Conservation (phyloP, 768 basidiomycete species). For the Gloeostereum incarnatum region DNA sequence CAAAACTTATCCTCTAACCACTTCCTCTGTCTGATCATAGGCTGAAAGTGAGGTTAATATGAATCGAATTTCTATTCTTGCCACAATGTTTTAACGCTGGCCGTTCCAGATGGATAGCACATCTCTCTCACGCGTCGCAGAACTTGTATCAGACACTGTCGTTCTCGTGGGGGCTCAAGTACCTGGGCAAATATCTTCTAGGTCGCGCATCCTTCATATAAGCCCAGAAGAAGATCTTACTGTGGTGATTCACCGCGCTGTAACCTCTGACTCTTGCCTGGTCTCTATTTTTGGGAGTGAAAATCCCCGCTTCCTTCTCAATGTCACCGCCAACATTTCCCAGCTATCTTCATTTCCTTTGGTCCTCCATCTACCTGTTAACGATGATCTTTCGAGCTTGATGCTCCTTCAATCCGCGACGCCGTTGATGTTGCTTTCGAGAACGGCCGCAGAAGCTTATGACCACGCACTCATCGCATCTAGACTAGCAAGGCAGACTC, state of each 20-base stretch:
- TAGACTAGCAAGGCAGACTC: constrained; percentile 59
- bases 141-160: constrained; percentile 60
- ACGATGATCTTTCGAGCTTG: constrained; percentile 62
- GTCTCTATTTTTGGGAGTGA: constrained; percentile 50
- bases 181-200: constrained; percentile 25
- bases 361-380: constrained; percentile 62
- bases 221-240: constrained; percentile 54
- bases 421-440: constrained; percentile 79
- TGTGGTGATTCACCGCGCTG: constrained; percentile 42
- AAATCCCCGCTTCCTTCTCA: constrained; percentile 40
- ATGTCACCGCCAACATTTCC: constrained; percentile 55
- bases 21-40: too few relatives aligned
- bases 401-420: constrained; percentile 72
- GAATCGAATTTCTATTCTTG: too few relatives aligned
- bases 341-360: constrained; percentile 58
- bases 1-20: too few relatives aligned
- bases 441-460: constrained; percentile 71
- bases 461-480: constrained; percentile 86
- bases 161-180: constrained; percentile 50
- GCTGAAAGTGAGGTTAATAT: too few relatives aligned
- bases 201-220: constrained; percentile 28
- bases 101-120: too few relatives aligned
- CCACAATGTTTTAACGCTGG: too few relatives aligned
- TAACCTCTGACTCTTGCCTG: constrained; percentile 30
- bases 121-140: constrained; percentile 64